Base-by-base conservation (phyloP, 768 basidiomycete species). In the Omphalotus guepiniiformis region DNA sequence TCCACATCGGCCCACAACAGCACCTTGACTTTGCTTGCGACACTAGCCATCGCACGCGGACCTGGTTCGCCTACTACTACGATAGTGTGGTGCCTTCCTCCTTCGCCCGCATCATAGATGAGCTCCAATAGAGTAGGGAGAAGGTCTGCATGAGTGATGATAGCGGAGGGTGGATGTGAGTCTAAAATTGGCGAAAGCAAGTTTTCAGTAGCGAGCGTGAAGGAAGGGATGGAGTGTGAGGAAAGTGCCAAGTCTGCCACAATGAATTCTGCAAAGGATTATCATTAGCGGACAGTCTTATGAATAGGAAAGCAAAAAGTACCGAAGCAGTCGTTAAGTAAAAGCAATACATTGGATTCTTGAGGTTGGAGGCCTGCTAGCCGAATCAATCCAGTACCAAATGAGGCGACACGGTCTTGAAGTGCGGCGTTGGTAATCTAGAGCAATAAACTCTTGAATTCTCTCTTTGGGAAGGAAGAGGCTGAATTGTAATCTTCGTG, bases 291-390 rank as follows among this genome's bases (percentile, higher is more conserved):
- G 30, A 32, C 52, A 42, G 15, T 47, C 42, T 29, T 38, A 12
- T 19, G 19, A 27, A 29, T 21, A 30, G 34, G 1, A 26, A 21
- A 29, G 40, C 13, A 26, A 26, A 28, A 60, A 74, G 11, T 53
- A 87, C 90, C 89, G 38, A 93, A 69, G 37, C 84, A 65, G 58
- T 93, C 91, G 53, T 93, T 87, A 32, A 93, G 68, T 21, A 92
- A 67, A 11, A 93, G 63, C n/a, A 93, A 61, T 6, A 87, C 87
- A 50, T 72, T 82, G 23, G 88, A 85, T 42, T 79, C 75, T 42
- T 71, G 68, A 2, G 79, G 74, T 35, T 77, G 70, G 6, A 88
- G 64, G 15, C 71, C 70, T 2, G 75, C 76, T 28, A 80, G 66
- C 21, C 72, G 73, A 23, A 85, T 56, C 22, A 93, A 74, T 1